These are phyloP conservation scores for Lipomyces spencermartinsiae DNA, from an alignment of 805 yeast genomes.

Conservation along the genomic window DNA sequence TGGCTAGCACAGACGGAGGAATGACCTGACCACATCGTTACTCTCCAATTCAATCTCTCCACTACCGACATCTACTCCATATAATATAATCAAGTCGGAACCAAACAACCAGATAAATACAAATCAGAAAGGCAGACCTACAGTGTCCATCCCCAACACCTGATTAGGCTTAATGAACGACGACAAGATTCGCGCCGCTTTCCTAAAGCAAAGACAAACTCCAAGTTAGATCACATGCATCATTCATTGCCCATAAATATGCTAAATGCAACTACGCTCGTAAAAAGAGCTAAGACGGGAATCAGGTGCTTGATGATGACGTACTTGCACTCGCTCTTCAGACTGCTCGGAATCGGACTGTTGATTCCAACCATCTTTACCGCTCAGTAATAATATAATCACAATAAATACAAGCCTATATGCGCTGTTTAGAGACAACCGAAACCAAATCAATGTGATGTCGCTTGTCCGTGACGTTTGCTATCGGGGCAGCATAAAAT, in stretches of 20 bases:
- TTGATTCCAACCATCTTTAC: conserved; percentile 53
- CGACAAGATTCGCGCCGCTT: conserved; percentile 90
- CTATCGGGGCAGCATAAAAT: background rate
- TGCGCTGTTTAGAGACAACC: background rate
- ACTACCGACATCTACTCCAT: background rate
- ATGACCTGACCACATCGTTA: conserved; percentile 58
- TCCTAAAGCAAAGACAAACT: conserved; percentile 51
- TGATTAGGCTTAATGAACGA: conserved; percentile 95
- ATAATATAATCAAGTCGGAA: background rate
- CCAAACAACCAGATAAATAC: background rate
- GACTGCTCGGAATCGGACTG: conserved; percentile 92
- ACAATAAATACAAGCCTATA: background rate
- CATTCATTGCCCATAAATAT: background rate
- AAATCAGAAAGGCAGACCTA: conserved; percentile 19
- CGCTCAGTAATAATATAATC: background rate
- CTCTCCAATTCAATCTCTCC: conserved; percentile 12
- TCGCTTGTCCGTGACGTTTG: background rate
- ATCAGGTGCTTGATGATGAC: conserved; percentile 42
- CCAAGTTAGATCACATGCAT: background rate
- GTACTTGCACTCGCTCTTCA: conserved; percentile 83
- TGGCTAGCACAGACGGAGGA: conserved; percentile 83
- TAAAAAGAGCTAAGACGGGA: too few species aligned
- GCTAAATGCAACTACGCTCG: too few species aligned
- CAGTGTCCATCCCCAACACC: conserved; percentile 78
- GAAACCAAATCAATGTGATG: background rate